Evolutionary conservation across 2,329 filamentous ascomycete species (phyloP).

Genomic region (Aspergillus sp.): DNA sequence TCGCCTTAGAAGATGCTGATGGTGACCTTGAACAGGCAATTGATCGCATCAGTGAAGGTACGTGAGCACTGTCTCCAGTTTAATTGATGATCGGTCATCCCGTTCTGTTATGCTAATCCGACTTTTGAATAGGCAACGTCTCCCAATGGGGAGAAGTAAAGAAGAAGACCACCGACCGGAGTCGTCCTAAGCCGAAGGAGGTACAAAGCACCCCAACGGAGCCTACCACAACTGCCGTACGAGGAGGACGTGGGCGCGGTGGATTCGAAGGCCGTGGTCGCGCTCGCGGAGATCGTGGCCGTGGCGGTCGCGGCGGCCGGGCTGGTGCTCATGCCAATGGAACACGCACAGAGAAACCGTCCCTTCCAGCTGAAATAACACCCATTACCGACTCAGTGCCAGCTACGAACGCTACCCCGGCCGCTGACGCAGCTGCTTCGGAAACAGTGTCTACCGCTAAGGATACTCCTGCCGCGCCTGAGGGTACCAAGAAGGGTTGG

Average conservation of each 20-base stretch:
- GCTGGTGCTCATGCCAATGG: slow-evolving; percentile 45
- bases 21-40: slow-evolving; percentile 51
- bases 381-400: slow-evolving; percentile 27
- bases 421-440: slow-evolving; percentile 19
- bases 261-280: slow-evolving; percentile 48
- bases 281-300: slow-evolving; percentile 49
- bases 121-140: slow-evolving; percentile 43
- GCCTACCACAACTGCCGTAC: slow-evolving; percentile 33
- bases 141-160: slow-evolving; percentile 55
- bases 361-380: slow-evolving; percentile 12
- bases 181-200: slow-evolving; percentile 49
- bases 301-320: slow-evolving; percentile 48
- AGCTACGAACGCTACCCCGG: slow-evolving; percentile 24
- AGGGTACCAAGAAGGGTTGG: slow-evolving; percentile 56
- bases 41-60: slow-evolving; percentile 54
- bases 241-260: slow-evolving; percentile 48
- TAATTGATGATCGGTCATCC: not conserved
- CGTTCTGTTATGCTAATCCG: slow-evolving; percentile 6
- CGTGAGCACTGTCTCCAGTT: not conserved
- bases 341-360: slow-evolving; percentile 37
- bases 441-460: slow-evolving; percentile 19
- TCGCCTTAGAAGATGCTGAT: slow-evolving; percentile 77
- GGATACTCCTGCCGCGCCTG: slow-evolving; percentile 30
- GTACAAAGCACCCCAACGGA: slow-evolving; percentile 35
- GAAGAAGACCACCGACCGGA: slow-evolving; percentile 51